A percentile compares a stretch with the other conserved stretches of the same genome.
Evolutionary conservation across 441 rosid genomes (phyloP).

Genomic region (Erodium moschatum): DNA sequence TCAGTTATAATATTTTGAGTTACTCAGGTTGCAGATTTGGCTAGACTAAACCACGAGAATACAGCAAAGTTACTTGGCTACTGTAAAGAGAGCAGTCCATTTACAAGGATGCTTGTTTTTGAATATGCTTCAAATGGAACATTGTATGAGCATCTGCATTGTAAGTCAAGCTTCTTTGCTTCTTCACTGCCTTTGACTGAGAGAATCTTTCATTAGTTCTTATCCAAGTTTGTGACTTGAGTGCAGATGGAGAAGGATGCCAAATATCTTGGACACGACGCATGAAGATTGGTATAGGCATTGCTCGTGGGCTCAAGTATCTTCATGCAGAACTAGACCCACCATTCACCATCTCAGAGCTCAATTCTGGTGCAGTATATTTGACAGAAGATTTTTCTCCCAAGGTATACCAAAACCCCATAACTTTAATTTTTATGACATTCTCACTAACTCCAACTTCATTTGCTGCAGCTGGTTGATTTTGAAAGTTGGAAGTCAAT

Average conservation of each 20-base stretch:
- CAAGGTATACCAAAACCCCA: slow-evolving; percentile 33
- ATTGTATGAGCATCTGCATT: slow-evolving; percentile 82
- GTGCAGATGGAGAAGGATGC: slow-evolving; percentile 80
- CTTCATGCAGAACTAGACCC: slow-evolving; percentile 82
- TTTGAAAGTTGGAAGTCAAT: slow-evolving; percentile 94
- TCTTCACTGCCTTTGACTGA: neutral
- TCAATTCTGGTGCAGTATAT: slow-evolving; percentile 78
- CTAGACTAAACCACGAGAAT: slow-evolving; percentile 74
- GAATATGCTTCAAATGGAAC: slow-evolving; percentile 97
- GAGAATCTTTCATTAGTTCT: slow-evolving; percentile 11
- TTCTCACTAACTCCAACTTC: neutral
- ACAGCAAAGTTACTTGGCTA: slow-evolving; percentile 77
- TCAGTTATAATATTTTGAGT: slow-evolving; percentile 14
- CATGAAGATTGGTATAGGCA: slow-evolving; percentile 79
- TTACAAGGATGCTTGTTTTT: slow-evolving; percentile 84
- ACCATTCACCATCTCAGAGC: slow-evolving; percentile 81
- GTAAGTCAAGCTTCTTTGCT: slow-evolving; percentile 38
- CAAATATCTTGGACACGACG: slow-evolving; percentile 81
- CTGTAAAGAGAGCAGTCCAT: slow-evolving; percentile 69
- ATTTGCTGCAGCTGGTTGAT: slow-evolving; percentile 65
- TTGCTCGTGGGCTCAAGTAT: slow-evolving; percentile 80
- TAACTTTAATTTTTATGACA: too few relatives aligned
- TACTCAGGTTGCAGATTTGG: slow-evolving; percentile 87
- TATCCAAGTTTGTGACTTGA: slow-evolving; percentile 15
- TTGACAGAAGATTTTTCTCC: slow-evolving; percentile 94